Evolutionary conservation across 306 rosid genomes (phyloP), one percentile per base, ranked within the genome.

Genomic region (Bauhinia variegata): DNA sequence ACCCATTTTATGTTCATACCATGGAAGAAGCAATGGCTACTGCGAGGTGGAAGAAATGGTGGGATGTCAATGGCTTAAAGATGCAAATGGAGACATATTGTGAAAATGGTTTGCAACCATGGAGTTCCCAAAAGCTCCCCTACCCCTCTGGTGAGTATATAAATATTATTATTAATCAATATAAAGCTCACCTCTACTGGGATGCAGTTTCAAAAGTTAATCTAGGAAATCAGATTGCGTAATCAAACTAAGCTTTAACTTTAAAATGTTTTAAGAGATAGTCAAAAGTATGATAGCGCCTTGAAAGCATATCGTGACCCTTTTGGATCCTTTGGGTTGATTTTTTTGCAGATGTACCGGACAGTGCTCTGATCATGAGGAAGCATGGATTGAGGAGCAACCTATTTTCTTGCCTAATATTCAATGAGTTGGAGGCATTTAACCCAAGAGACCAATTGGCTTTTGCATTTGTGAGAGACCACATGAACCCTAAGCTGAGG

Each of bases 11-110:
- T 78, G 56, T 78, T 76, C 96, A 89, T 43, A 86, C 91, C 11
- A 88, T 93, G 87, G 97, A 93, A 63, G 96, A 93, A 58, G 97
- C 98, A 12, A 84, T 86, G 91, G 98, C 98, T 5, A 93, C 97
- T 11, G 96, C 95, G 0, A 86, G 98, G 77, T 93, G 98, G 98
- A 90, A 86, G 76, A 93, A 93, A 80, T 88, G 84, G 96, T 57
- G 69, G 88, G 97, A 89, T 80, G 80, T 89, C 43, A 81, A 81
- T 68, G 86, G 78, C 11, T 82, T 93, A 83, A 93, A 83, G 85
- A 63, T 23, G 28, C 97, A 93, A 75, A 93, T 93, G 95, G 97
- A 93, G 67, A 86, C 98, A 1, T 93, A 93, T 11, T 93, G 98
- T 77, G 86, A 82, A 62, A 82, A 76, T 65, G 97, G 98, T 12